Evolutionary conservation across 768 basidiomycete genomes (phyloP).

Genomic region (Amanita exitialis): DNA sequence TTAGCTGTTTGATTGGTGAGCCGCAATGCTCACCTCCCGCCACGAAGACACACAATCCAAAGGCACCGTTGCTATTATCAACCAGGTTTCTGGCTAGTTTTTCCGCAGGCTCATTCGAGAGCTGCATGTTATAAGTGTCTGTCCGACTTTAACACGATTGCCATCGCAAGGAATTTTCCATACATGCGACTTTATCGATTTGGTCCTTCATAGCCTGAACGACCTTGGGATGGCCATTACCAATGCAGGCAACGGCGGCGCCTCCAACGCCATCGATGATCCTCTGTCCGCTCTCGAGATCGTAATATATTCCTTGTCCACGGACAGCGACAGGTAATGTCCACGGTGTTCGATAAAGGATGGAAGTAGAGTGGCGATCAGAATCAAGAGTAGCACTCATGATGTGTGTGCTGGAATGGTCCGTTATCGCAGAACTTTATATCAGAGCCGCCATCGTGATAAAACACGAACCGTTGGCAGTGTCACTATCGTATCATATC

Average conservation of each 20-base stretch:
- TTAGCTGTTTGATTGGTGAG: not conserved
- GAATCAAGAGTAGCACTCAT: not conserved
- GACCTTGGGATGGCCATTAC: slow-evolving; percentile 64
- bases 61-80: slow-evolving; percentile 61
- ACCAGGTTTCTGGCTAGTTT: slow-evolving; percentile 61
- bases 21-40: slow-evolving; percentile 51
- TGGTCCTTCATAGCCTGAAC: slow-evolving; percentile 71
- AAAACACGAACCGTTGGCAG: no score
- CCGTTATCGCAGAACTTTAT: no score
- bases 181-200: slow-evolving; percentile 68
- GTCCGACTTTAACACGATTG: not conserved
- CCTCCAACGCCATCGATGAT: slow-evolving; percentile 80
- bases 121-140: slow-evolving; percentile 87
- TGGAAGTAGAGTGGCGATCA: slow-evolving; percentile 16
- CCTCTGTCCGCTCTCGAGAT: slow-evolving; percentile 56
- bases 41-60: slow-evolving; percentile 59
- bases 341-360: slow-evolving; percentile 69
- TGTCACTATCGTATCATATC: no score
- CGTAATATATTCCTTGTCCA: slow-evolving; percentile 62
- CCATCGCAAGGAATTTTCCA: slow-evolving; percentile 14
- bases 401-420: not conserved
- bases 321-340: slow-evolving; percentile 56
- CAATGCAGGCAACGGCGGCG: slow-evolving; percentile 76
- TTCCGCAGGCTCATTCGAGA: slow-evolving; percentile 76
- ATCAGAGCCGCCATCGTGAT: not conserved